Evolutionary conservation across 2,329 filamentous ascomycete species (phyloP).

Genomic region (Berkeleyomyces basicola): DNA sequence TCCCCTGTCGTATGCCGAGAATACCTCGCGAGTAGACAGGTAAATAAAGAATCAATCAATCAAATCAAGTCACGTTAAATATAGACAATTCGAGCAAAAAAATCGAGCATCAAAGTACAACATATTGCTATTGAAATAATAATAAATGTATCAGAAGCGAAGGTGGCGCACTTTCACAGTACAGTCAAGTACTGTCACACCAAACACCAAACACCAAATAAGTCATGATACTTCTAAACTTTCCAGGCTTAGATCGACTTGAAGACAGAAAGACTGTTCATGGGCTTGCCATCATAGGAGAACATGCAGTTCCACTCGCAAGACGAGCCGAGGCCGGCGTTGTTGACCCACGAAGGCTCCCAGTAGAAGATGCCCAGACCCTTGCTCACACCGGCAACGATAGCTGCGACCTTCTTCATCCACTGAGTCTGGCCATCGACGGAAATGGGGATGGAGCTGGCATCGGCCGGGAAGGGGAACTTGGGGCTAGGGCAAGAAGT

Average conservation of each 20-base stretch:
- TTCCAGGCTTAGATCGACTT: constrained; percentile 1
- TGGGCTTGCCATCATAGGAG: constrained; percentile 33
- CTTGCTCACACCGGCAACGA: constrained; percentile 34
- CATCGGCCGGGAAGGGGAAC: constrained; percentile 43
- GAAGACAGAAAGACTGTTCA: constrained; percentile 26
- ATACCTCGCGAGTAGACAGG: too few relatives aligned
- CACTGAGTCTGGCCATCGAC: constrained; percentile 46
- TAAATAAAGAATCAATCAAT: too few relatives aligned
- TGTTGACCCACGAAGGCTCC: constrained; percentile 57
- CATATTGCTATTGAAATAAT: background rate
- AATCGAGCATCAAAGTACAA: too few relatives aligned
- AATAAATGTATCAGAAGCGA: background rate
- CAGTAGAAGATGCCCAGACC: constrained; percentile 53
- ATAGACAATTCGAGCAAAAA: too few relatives aligned
- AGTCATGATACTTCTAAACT: background rate
- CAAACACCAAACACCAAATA: too few relatives aligned
- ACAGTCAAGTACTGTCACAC: background rate
- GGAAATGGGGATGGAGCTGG: constrained; percentile 42
- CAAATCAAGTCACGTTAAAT: too few relatives aligned
- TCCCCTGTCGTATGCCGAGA: too few relatives aligned
- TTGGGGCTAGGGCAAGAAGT: constrained; percentile 40
- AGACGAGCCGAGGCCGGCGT: constrained; percentile 46
- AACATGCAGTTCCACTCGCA: constrained; percentile 50
- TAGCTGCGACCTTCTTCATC: constrained; percentile 39
- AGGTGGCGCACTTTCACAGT: background rate